phyloP scores from a whole-genome alignment of 352 stramenopile species.

The Sclerospora graminicola region DNA sequence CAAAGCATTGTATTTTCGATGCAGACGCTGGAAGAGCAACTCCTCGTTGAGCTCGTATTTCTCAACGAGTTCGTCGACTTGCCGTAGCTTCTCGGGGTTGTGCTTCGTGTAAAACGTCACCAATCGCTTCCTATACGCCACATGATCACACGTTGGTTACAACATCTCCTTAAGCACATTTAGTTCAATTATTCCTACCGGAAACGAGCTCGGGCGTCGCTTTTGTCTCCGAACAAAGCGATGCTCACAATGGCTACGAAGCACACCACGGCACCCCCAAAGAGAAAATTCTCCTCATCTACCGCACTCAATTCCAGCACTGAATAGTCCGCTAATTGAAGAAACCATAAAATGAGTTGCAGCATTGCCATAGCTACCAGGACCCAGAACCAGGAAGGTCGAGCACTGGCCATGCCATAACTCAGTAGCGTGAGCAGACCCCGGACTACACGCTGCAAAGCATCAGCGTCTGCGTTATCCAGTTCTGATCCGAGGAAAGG shows the following conservation, averaged over 20 bases:
- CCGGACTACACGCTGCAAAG: slow-evolving; percentile 39
- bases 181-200: slow-evolving; percentile 21
- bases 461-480: slow-evolving; percentile 24
- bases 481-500: slow-evolving; percentile 16
- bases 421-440: slow-evolving; percentile 50
- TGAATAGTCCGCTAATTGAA: slow-evolving; percentile 32
- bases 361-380: slow-evolving; percentile 36
- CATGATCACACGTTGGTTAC: slow-evolving; percentile 65
- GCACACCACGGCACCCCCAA: slow-evolving; percentile 26
- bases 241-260: too few relatives aligned
- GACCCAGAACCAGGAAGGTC: slow-evolving; percentile 33
- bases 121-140: too few relatives aligned
- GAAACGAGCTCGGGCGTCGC: too few relatives aligned
- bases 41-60: too few relatives aligned
- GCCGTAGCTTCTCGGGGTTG: slow-evolving; percentile 49
- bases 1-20: slow-evolving; percentile 58
- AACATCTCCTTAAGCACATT: slow-evolving; percentile 16
- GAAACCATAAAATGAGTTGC: slow-evolving; percentile 41
- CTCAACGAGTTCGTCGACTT: slow-evolving; percentile 50
- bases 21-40: too few relatives aligned
- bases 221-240: too few relatives aligned
- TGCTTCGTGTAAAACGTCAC: too few relatives aligned
- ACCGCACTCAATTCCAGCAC: slow-evolving; percentile 24
- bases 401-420: slow-evolving; percentile 28
- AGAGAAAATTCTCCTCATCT: slow-evolving; percentile 36